These are phyloP conservation scores for Tricholoma bakamatsutake DNA, from an alignment of 768 basidiomycete species.

Conservation along the genomic window DNA sequence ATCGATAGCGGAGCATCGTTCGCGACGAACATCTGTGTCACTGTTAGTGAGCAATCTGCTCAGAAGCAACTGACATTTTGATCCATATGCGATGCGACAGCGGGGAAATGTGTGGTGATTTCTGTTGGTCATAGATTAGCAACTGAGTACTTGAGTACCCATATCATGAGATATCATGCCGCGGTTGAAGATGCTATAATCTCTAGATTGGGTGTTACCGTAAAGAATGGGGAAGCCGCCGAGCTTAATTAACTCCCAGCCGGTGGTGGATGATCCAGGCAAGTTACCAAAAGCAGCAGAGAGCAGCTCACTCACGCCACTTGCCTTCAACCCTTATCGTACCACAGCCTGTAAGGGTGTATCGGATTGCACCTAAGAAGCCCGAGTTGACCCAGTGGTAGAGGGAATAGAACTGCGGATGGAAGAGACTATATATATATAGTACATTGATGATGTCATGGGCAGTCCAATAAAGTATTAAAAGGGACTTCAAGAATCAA, in stretches of 20 bases:
- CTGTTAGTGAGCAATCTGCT: constrained; percentile 29
- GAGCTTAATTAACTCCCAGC: constrained; percentile 45
- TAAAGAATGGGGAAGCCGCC: constrained; percentile 37
- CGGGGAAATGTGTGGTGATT: constrained; percentile 52
- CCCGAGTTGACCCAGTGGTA: too few species aligned
- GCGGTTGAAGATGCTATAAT: constrained; percentile 63
- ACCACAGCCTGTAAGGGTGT: too few species aligned
- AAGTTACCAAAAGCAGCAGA: too few species aligned
- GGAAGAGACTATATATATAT: too few species aligned
- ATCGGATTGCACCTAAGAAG: too few species aligned
- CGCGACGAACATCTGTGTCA: constrained; percentile 48
- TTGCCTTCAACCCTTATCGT: too few species aligned
- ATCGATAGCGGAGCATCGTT: constrained; percentile 52
- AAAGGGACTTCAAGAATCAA: too few species aligned
- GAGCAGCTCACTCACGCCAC: too few species aligned
- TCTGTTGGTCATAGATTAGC: constrained; percentile 65
- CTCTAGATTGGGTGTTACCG: constrained; percentile 58
- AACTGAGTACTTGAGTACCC: constrained; percentile 61
- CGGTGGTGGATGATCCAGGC: constrained; percentile 70
- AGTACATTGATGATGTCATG: not conserved
- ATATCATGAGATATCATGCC: constrained; percentile 61
- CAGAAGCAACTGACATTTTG: not conserved
- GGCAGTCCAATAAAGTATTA: not conserved
- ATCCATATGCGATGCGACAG: constrained; percentile 24
- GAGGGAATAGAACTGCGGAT: too few species aligned